A percentile compares a stretch with the other conserved stretches of the same genome.
Evolutionary conservation across 108 stramenopile genomes (phyloP).

Genomic region (Schizochytrium sp.): DNA sequence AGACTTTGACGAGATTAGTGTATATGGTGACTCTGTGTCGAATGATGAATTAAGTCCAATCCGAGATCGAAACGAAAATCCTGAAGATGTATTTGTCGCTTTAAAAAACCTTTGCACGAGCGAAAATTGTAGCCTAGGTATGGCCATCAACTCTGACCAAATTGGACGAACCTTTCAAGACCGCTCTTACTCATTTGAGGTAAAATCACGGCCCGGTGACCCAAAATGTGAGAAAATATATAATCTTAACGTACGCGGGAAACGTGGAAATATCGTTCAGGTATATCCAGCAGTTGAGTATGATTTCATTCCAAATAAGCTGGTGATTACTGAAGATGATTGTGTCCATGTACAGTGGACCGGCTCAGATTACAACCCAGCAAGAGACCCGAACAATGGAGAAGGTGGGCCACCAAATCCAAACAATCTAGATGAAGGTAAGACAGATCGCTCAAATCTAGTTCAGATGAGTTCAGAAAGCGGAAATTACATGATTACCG

Average conservation of each 20-base stretch:
- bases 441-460: conserved; percentile 69
- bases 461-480: conserved; percentile 63
- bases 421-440: conserved; percentile 68
- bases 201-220: conserved; percentile 18
- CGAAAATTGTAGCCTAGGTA: conserved; percentile 63
- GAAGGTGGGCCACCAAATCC: conserved; percentile 73
- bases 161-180: conserved; percentile 75
- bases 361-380: conserved; percentile 72
- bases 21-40: neutral
- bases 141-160: conserved; percentile 73
- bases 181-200: conserved; percentile 69
- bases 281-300: conserved; percentile 73
- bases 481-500: neutral
- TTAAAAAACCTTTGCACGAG: conserved; percentile 68
- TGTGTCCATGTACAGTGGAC: conserved; percentile 74
- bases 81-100: conserved; percentile 61
- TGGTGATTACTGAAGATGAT: conserved; percentile 60
- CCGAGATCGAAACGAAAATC: conserved; percentile 47
- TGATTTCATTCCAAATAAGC: conserved; percentile 70
- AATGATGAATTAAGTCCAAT: conserved; percentile 39
- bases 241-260: conserved; percentile 71
- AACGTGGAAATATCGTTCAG: conserved; percentile 75
- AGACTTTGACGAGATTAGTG: conserved; percentile 67
- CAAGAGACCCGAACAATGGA: conserved; percentile 70
- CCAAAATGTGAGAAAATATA: conserved; percentile 62